Conservation (phyloP, 129 eudicot genomes). For the Lactuca sativa region DNA sequence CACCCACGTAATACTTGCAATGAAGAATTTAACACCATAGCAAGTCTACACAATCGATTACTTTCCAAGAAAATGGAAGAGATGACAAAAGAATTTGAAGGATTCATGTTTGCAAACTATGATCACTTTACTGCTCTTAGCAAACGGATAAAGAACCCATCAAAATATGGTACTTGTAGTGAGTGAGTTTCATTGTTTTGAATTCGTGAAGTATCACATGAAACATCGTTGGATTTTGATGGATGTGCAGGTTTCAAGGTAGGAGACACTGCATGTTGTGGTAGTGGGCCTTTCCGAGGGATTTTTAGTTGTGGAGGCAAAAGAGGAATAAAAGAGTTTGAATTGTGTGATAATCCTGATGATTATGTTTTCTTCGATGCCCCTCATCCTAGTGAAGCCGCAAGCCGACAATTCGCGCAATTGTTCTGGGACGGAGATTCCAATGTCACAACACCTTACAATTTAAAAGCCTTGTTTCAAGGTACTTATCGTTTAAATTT, state of each 20-base stretch:
- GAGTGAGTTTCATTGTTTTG: no score
- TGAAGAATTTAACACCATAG: conserved; percentile 20
- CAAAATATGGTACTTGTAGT: conserved; percentile 33
- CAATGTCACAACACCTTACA: conserved; percentile 28
- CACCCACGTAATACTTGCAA: conserved; percentile 5
- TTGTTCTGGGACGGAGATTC: conserved; percentile 47
- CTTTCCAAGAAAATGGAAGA: conserved; percentile 8
- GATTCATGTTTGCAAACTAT: conserved; percentile 36
- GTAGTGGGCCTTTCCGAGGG: conserved; percentile 41
- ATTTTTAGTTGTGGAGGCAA: conserved; percentile 47
- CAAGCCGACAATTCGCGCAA: conserved; percentile 43
- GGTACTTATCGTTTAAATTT: not conserved
- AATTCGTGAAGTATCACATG: not conserved
- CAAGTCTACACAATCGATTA: conserved; percentile 33
- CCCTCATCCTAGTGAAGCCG: conserved; percentile 40
- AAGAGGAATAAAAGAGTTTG: conserved; percentile 33
- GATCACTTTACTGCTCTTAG: conserved; percentile 25
- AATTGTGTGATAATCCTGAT: conserved; percentile 30
- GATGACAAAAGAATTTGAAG: conserved; percentile 24
- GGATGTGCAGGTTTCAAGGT: conserved; percentile 38
- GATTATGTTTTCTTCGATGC: conserved; percentile 50
- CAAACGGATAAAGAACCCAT: conserved; percentile 21
- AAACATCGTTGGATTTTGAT: not conserved
- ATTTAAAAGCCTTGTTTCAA: conserved; percentile 38
- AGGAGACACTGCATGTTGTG: conserved; percentile 44